These are phyloP conservation scores for Cutaneotrichosporon daszewskae DNA, from an alignment of 1,284 basidiomycete genomes.

Conservation along the genomic window DNA sequence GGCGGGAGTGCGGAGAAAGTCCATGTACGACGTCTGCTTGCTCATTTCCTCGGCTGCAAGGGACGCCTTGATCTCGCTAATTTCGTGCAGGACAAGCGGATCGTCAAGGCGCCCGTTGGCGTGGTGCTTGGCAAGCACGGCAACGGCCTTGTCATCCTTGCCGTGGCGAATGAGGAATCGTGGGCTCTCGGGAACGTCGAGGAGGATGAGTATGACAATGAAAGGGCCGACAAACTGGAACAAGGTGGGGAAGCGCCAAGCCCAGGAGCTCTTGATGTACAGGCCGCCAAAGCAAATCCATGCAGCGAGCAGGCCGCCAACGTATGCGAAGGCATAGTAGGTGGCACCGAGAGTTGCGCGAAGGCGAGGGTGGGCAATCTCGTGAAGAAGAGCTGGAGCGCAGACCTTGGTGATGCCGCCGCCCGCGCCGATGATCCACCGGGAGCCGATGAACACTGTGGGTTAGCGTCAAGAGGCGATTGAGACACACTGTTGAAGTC, in stretches of 20 bases:
- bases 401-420: conserved; percentile 27
- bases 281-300: conserved; percentile 23
- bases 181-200: conserved; percentile 8
- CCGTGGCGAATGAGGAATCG: conserved; percentile 15
- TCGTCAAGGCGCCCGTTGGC: conserved; percentile 12
- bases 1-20: conserved; percentile 31
- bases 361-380: conserved; percentile 23
- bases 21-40: conserved; percentile 21
- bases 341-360: conserved; percentile 14
- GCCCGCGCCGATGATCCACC: conserved; percentile 25
- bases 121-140: conserved; percentile 17
- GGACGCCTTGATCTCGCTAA: conserved; percentile 28
- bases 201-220: conserved; percentile 5
- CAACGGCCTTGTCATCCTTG: conserved; percentile 6
- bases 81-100: conserved; percentile 10
- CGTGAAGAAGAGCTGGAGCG: conserved; percentile 21
- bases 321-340: conserved; percentile 21
- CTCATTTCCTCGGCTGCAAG: conserved; percentile 19
- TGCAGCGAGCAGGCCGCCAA: conserved; percentile 24
- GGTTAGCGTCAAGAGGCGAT: not conserved
- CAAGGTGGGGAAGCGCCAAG: conserved; percentile 16
- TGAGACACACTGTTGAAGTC: conserved; percentile 7
- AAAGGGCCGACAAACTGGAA: conserved; percentile 9
- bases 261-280: conserved; percentile 25
- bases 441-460: conserved; percentile 19